Base-by-base conservation (phyloP, 2,329 filamentous ascomycete genomes). In the Rosellinia necatrix region DNA sequence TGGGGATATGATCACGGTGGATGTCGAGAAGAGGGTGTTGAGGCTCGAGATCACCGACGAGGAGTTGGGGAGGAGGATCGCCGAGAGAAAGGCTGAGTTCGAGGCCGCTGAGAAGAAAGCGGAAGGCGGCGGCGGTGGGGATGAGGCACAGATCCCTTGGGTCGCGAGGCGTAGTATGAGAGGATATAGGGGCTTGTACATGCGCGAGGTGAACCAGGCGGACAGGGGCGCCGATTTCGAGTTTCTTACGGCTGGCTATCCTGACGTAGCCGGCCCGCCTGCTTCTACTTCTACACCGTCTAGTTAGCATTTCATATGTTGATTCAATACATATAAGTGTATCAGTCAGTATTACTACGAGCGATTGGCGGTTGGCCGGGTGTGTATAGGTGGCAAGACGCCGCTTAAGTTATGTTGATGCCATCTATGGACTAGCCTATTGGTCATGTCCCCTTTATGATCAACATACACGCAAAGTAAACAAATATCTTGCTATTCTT, bases 1-100 rank as follows among this genome's bases (percentile, higher is more conserved):
- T 58, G 92, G 91, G 0, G 92, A 97, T 71, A 68, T 86, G 21
- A 85, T 97, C 43, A 88, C 84, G 0, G 94, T 93, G 65, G 88
- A 92, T 72, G 86, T 89, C 48, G 88, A 83, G 35, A 85, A 85
- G 60, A 82, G 84, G 49, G 79, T 87, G 74, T 66, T 83, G 6
- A 64, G 71, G 5, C 70, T 85, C 0, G 81, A 88, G 67, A 78
- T 96, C 1, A 80, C 79, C 1, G 84, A 89, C 3, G 86, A 86
- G 54, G 90, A 96, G 72, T 83, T 96, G 44, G 71, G 76, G 49
- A 72, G 69, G 56, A 78, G 92, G 53, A 72, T 88, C 59, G 75
- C 75, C 55, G 79, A 77, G 59, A 91, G 89, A 83, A 83, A 79
- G 59, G 74, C 78, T 42, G 61, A 64, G 13, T 62, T 70, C 35